phyloP scores from a whole-genome alignment of 208 protist genomes.

The Crithidia bombi region DNA sequence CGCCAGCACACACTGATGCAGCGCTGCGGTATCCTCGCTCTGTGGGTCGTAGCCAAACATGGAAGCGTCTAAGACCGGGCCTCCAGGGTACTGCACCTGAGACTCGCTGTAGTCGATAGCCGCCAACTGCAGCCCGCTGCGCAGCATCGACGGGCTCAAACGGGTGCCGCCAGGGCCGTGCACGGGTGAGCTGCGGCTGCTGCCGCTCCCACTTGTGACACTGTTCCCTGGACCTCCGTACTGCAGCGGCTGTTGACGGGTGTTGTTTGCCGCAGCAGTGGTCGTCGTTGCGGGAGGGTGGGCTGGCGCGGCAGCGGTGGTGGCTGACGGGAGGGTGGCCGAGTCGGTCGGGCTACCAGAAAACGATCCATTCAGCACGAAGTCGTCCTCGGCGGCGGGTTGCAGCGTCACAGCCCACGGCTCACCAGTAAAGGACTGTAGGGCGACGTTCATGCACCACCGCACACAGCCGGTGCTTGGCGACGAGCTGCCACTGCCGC shows the following conservation, averaged over 20 bases:
- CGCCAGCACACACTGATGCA: slow-evolving; percentile 54
- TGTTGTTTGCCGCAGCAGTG: slow-evolving; percentile 26
- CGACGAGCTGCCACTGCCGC: slow-evolving; percentile 9
- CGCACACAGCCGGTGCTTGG: slow-evolving; percentile 49
- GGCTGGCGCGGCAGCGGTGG: not conserved
- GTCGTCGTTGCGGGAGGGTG: slow-evolving; percentile 26
- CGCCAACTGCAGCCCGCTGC: slow-evolving; percentile 48
- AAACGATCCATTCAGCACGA: slow-evolving; percentile 31
- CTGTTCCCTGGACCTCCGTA: slow-evolving; percentile 3
- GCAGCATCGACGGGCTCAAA: slow-evolving; percentile 37
- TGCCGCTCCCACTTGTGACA: slow-evolving; percentile 12
- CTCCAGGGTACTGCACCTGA: slow-evolving; percentile 32
- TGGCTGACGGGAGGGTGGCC: not conserved
- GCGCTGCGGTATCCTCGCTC: slow-evolving; percentile 43
- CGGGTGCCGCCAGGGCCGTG: slow-evolving; percentile 21
- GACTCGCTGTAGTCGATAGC: slow-evolving; percentile 38
- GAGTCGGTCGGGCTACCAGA: slow-evolving; percentile 19
- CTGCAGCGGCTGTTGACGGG: slow-evolving; percentile 16
- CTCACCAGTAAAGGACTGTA: slow-evolving; percentile 81
- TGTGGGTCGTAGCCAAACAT: slow-evolving; percentile 37
- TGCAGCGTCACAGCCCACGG: slow-evolving; percentile 67
- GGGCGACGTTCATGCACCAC: slow-evolving; percentile 80
- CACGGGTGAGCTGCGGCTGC: slow-evolving; percentile 20
- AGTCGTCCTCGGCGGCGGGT: slow-evolving; percentile 31
- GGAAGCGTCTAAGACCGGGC: slow-evolving; percentile 26